phyloP scores from a whole-genome alignment of 1,284 basidiomycete genomes.

The Cerrena zonata region DNA sequence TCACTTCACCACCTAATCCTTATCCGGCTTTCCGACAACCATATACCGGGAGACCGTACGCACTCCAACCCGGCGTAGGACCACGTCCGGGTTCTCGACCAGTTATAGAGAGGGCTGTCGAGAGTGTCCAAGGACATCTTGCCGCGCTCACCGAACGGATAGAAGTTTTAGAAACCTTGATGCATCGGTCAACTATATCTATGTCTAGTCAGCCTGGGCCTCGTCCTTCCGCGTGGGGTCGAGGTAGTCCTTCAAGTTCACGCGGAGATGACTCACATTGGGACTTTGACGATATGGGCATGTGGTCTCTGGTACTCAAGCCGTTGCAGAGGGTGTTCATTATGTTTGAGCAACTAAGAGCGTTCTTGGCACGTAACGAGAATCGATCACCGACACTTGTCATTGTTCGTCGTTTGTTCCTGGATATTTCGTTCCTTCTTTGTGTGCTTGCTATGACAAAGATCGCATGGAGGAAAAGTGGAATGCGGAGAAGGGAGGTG shows the following conservation, averaged over 20 bases:
- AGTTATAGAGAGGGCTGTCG: constrained; percentile 65
- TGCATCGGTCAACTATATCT: constrained; percentile 33
- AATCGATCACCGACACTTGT: constrained; percentile 58
- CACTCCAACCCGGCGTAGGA: constrained; percentile 13
- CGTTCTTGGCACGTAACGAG: constrained; percentile 53
- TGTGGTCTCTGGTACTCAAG: constrained; percentile 70
- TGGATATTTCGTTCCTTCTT: constrained; percentile 69
- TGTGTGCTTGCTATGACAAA: constrained; percentile 50
- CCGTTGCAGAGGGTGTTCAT: constrained; percentile 50
- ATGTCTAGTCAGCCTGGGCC: constrained; percentile 17
- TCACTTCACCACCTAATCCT: constrained; percentile 29
- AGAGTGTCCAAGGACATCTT: constrained; percentile 82
- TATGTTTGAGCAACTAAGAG: constrained; percentile 40
- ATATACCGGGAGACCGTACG: constrained; percentile 25
- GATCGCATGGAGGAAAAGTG: constrained; percentile 61
- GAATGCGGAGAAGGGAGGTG: constrained; percentile 63
- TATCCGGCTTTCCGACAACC: constrained; percentile 29
- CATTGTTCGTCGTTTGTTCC: constrained; percentile 61
- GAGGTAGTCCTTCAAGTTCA: constrained; percentile 36
- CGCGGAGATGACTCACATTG: constrained; percentile 34
- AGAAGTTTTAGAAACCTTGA: constrained; percentile 58
- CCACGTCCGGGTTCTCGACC: constrained; percentile 24
- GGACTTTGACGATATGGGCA: constrained; percentile 70
- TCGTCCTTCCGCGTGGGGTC: constrained; percentile 17
- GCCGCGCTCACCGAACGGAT: constrained; percentile 87